phyloP scores from a whole-genome alignment of 768 basidiomycete genomes.

The Pulveroboletus sp. region DNA sequence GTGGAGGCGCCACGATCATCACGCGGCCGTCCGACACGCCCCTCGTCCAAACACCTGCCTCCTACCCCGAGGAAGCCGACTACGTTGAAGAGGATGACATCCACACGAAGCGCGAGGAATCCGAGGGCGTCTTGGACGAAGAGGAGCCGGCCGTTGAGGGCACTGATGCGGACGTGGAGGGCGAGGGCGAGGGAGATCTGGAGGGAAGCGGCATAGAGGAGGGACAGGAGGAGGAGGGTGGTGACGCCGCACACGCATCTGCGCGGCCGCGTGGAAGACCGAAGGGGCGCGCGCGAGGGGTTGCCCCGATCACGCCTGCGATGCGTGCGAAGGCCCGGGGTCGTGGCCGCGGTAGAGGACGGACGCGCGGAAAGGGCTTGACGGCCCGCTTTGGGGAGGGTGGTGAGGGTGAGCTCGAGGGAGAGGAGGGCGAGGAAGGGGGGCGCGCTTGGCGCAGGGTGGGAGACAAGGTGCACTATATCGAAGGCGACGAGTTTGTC shows the following conservation, averaged over 20 bases:
- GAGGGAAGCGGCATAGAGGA: constrained; percentile 32
- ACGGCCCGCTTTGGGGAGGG: constrained; percentile 32
- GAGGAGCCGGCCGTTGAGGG: constrained; percentile 30
- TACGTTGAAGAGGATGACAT: constrained; percentile 25
- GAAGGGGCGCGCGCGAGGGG: constrained; percentile 35
- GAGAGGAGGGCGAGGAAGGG: constrained; percentile 36
- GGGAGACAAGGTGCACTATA: constrained; percentile 67
- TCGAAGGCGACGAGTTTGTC: constrained; percentile 87
- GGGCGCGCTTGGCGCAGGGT: constrained; percentile 73
- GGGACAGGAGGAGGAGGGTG: constrained; percentile 30
- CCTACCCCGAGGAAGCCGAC: constrained; percentile 21
- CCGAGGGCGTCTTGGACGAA: constrained; percentile 27
- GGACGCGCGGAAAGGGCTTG: constrained; percentile 34
- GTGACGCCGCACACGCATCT: constrained; percentile 32
- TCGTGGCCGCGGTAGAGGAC: constrained; percentile 42
- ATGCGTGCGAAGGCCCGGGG: constrained; percentile 31
- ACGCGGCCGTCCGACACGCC: constrained; percentile 25
- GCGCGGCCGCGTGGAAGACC: constrained; percentile 37
- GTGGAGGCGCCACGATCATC: constrained; percentile 25
- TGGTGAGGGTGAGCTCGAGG: constrained; percentile 38
- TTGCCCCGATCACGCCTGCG: constrained; percentile 27
- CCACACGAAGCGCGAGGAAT: constrained; percentile 30
- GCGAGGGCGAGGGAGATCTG: constrained; percentile 26
- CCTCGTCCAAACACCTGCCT: constrained; percentile 8
- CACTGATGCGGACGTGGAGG: constrained; percentile 26